Evolutionary conservation across 2,329 filamentous ascomycete genomes (phyloP).

Genomic region (Aspergillus oerlinghausenensis): DNA sequence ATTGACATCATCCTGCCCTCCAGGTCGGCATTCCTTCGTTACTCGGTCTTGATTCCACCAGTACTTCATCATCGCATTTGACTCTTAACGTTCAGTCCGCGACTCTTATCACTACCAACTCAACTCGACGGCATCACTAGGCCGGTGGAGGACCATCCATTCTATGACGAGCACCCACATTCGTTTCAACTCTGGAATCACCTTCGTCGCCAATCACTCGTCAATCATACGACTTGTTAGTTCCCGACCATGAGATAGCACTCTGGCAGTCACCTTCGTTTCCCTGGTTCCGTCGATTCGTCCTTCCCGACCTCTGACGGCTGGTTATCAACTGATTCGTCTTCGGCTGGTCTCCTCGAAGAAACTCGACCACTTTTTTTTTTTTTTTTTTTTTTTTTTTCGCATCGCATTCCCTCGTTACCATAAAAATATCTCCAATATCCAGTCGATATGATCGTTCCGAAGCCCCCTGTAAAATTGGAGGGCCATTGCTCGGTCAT

Average conservation of each 20-base stretch:
- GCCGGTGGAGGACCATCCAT: not conserved
- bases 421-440: not conserved
- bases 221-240: conserved; percentile 2
- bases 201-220: conserved; percentile 5
- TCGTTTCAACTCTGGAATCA: not conserved
- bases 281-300: conserved; percentile 16
- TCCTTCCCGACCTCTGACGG: conserved; percentile 16
- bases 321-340: conserved; percentile 22
- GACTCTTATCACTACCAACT: not conserved
- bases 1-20: conserved; percentile 9
- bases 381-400: not conserved
- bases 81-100: not conserved
- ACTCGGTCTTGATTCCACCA: not conserved
- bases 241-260: conserved; percentile 31
- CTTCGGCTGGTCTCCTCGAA: conserved; percentile 29
- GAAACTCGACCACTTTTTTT: conserved; percentile 5
- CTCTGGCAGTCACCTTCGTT: conserved; percentile 31
- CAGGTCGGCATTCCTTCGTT: conserved; percentile 15
- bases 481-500: conserved; percentile 77
- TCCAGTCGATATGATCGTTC: conserved; percentile 59
- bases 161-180: not conserved
- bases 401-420: not conserved
- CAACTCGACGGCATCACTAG: not conserved
- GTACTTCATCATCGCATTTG: not conserved
- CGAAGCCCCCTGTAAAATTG: conserved; percentile 65